Evolutionary conservation across 805 yeast species (phyloP).

Genomic region (Kazachstania martiniae): DNA sequence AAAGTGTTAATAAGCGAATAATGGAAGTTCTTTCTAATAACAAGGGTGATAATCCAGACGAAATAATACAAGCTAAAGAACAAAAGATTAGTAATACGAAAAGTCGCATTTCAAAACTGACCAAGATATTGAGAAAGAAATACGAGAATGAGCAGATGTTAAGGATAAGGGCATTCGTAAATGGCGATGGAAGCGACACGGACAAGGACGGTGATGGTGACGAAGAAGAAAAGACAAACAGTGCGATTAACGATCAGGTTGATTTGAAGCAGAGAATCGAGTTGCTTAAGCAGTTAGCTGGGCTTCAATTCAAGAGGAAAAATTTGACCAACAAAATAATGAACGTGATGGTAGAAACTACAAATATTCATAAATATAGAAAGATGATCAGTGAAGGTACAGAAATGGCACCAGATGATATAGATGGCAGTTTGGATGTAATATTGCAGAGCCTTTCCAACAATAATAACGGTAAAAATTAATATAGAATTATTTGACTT

Average conservation of each 20-base stretch:
- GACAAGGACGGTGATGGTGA: slow-evolving; percentile 1
- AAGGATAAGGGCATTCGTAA: slow-evolving; percentile 7
- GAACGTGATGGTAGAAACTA: slow-evolving; percentile 29
- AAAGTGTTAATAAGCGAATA: slow-evolving; percentile 16
- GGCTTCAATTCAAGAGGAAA: slow-evolving; percentile 34
- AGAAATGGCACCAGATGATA: slow-evolving; percentile 54
- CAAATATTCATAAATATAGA: slow-evolving; percentile 55
- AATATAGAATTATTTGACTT: too few species aligned
- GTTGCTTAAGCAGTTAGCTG: slow-evolving; percentile 27
- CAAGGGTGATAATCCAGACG: slow-evolving; percentile 50
- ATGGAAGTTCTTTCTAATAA: slow-evolving; percentile 43
- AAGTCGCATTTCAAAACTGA: slow-evolving; percentile 10
- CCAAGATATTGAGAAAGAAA: slow-evolving; percentile 16
- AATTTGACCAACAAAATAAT: slow-evolving; percentile 29
- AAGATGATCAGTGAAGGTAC: slow-evolving; percentile 59
- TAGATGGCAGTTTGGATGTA: slow-evolving; percentile 56
- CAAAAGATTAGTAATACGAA: slow-evolving; percentile 6
- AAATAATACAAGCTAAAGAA: slow-evolving; percentile 8
- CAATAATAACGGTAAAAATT: not conserved
- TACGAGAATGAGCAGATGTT: slow-evolving; percentile 25
- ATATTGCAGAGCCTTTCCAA: slow-evolving; percentile 29
- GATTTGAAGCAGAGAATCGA: slow-evolving; percentile 14
- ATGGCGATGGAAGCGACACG: slow-evolving; percentile 1
- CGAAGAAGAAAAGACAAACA: slow-evolving; percentile 3
- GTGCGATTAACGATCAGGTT: slow-evolving; percentile 7